Conservation (phyloP, 768 basidiomycete genomes). For the Termitomyces sp. region DNA sequence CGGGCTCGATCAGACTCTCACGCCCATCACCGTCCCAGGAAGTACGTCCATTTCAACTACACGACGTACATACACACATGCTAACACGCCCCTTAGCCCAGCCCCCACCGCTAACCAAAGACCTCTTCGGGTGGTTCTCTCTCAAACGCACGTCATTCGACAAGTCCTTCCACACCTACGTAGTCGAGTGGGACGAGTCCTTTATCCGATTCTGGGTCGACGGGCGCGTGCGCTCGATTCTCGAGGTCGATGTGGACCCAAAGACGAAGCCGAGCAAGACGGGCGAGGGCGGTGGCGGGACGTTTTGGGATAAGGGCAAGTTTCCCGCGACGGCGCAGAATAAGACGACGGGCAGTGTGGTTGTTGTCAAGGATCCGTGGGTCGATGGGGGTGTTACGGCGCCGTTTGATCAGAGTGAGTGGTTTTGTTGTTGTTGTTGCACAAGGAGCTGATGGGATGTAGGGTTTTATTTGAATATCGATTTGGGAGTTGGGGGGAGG, state of each 20-base stretch:
- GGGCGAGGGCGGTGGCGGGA: conserved; percentile 39
- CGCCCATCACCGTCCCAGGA: conserved; percentile 11
- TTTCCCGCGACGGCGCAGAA: conserved; percentile 66
- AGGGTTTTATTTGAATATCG: conserved; percentile 79
- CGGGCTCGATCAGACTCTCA: conserved; percentile 38
- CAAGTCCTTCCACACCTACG: conserved; percentile 67
- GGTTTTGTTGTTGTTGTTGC: conserved; percentile 24
- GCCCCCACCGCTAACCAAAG: conserved; percentile 15
- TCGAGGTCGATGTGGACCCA: conserved; percentile 50
- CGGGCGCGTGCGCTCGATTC: conserved; percentile 57
- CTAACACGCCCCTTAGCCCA: too few species aligned
- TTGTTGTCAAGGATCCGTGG: conserved; percentile 68
- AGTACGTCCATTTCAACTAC: background rate
- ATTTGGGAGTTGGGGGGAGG: conserved; percentile 78
- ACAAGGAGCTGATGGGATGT: background rate
- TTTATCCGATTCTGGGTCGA: conserved; percentile 81
- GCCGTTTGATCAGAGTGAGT: conserved; percentile 77
- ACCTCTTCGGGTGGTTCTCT: conserved; percentile 48
- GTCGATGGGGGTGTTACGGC: conserved; percentile 52
- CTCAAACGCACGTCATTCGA: conserved; percentile 50
- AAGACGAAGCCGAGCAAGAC: conserved; percentile 27
- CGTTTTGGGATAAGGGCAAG: conserved; percentile 63
- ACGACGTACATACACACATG: too few species aligned
- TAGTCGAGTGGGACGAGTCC: conserved; percentile 70
- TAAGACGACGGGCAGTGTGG: conserved; percentile 49